phyloP scores from a whole-genome alignment of 1,284 basidiomycete genomes.

The Leccinum griseonigrum region DNA sequence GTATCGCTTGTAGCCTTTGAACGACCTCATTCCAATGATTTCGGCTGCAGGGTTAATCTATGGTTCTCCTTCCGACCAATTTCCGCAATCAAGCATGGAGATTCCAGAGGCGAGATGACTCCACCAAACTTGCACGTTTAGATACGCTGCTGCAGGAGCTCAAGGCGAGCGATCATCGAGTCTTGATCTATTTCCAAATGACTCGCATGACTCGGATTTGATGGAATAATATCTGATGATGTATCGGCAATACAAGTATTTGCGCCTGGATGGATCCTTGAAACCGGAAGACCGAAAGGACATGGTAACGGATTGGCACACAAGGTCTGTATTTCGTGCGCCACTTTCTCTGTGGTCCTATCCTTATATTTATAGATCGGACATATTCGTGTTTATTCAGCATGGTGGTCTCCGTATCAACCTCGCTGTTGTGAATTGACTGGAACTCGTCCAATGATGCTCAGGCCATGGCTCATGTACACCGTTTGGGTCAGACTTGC shows the following conservation, averaged over 20 bases:
- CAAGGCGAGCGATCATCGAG: conserved; percentile 91
- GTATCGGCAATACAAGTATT: conserved; percentile 97
- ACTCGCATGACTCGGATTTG: conserved; percentile 97
- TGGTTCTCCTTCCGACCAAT: conserved; percentile 68
- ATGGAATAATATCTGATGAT: conserved; percentile 97
- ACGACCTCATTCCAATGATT: conserved; percentile 58
- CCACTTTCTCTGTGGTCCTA: conserved; percentile 2
- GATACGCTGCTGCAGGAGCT: conserved; percentile 90
- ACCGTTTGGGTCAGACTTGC: conserved; percentile 96
- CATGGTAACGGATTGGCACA: conserved; percentile 99
- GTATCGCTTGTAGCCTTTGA: conserved; percentile 57
- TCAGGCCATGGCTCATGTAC: conserved; percentile 99
- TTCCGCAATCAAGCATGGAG: conserved; percentile 85
- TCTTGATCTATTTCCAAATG: conserved; percentile 99
- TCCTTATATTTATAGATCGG: conserved; percentile 55
- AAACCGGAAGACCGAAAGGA: conserved; percentile 96
- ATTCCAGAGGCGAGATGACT: conserved; percentile 93
- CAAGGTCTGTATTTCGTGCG: conserved; percentile 58
- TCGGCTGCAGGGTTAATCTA: conserved; percentile 70
- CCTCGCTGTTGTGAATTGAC: conserved; percentile 94
- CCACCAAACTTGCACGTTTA: conserved; percentile 91
- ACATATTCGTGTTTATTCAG: conserved; percentile 98
- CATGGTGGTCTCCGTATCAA: conserved; percentile 98
- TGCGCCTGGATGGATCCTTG: conserved; percentile 93
- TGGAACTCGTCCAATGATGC: conserved; percentile 99